Evolutionary conservation across 1,284 basidiomycete genomes (phyloP).

Genomic region (Microbotryum saponariae): DNA sequence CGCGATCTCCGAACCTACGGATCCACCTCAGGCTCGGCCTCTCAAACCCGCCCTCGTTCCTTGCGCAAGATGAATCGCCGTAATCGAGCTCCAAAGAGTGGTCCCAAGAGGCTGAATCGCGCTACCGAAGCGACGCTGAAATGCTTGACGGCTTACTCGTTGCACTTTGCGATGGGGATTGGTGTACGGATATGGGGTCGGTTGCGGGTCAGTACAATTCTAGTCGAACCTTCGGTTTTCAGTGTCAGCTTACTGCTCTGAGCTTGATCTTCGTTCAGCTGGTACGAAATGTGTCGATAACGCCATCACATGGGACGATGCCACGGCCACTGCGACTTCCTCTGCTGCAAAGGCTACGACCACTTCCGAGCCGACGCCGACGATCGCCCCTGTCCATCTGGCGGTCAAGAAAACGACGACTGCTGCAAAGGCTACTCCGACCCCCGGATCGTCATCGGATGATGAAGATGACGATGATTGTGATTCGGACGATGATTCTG

Average conservation of each 20-base stretch:
- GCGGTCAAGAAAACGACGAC: constrained; percentile 4
- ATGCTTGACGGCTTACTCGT: constrained; percentile 20
- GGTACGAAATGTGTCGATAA: constrained; percentile 26
- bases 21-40: neutral
- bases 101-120: neutral
- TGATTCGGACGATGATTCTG: constrained; percentile 7
- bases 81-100: neutral
- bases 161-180: constrained; percentile 22
- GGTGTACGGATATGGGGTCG: constrained; percentile 30
- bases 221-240: no score
- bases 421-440: neutral
- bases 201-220: constrained; percentile 19
- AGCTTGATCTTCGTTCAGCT: constrained; percentile 2
- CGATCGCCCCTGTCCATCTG: neutral
- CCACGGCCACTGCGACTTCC: no score
- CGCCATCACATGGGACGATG: constrained; percentile 30
- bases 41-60: neutral
- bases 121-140: constrained; percentile 19
- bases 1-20: neutral
- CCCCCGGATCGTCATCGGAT: neutral
- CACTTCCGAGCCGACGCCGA: neutral
- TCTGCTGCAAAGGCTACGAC: no score
- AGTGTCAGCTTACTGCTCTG: no score
- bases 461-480: neutral
- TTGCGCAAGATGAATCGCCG: no score